These are phyloP conservation scores for Daldinia eschscholtzii DNA, from an alignment of 2,329 filamentous ascomycete species.

Conservation along the genomic window DNA sequence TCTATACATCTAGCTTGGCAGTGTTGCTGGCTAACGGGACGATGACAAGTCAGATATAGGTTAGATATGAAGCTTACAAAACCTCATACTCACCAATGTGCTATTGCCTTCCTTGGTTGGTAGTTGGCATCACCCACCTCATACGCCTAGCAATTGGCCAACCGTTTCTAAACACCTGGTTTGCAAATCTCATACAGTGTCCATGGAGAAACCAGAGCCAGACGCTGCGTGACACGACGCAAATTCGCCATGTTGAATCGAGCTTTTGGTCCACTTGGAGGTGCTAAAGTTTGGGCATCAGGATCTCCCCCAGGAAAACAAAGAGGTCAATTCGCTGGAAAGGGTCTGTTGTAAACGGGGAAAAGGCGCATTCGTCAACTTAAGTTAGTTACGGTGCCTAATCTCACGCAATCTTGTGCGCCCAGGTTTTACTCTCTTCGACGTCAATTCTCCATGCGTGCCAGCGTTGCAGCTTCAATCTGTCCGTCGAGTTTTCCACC, in stretches of 20 bases:
- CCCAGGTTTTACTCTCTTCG: slow-evolving; percentile 36
- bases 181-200: slow-evolving; percentile 39
- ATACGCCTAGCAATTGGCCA: slow-evolving; percentile 42
- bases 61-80: slow-evolving; percentile 39
- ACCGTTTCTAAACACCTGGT: slow-evolving; percentile 40
- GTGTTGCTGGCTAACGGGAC: slow-evolving; percentile 46
- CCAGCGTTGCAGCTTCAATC: slow-evolving; percentile 32
- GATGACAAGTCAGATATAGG: slow-evolving; percentile 49
- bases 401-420: slow-evolving; percentile 40
- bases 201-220: slow-evolving; percentile 33
- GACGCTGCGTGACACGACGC: slow-evolving; percentile 44
- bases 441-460: slow-evolving; percentile 38
- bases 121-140: slow-evolving; percentile 39
- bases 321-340: slow-evolving; percentile 29
- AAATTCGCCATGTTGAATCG: slow-evolving; percentile 33
- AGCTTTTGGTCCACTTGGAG: slow-evolving; percentile 34
- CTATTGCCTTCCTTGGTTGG: slow-evolving; percentile 37
- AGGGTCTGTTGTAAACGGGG: slow-evolving; percentile 33
- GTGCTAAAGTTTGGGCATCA: slow-evolving; percentile 39
- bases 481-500: slow-evolving; percentile 40
- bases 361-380: slow-evolving; percentile 25
- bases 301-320: slow-evolving; percentile 21
- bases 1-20: slow-evolving; percentile 40
- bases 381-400: slow-evolving; percentile 34
- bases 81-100: slow-evolving; percentile 34